Evolutionary conservation across 176 grass and related monocot species (phyloP).

Genomic region (Areca catechu): DNA sequence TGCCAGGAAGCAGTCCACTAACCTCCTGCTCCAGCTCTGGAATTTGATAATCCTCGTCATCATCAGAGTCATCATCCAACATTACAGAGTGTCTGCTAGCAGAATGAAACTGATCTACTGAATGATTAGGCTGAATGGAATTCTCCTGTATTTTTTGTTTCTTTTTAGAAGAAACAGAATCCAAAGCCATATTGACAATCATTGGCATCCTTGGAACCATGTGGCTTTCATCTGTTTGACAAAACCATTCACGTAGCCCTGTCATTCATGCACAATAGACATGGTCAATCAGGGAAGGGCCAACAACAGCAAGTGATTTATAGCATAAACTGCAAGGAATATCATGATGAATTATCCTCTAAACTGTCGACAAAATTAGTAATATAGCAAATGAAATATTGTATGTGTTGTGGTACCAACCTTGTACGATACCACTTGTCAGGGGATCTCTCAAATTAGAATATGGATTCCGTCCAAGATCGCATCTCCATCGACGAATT

Average conservation of each 20-base stretch:
- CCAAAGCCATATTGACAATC: slow-evolving; percentile 56
- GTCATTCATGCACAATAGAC: not conserved
- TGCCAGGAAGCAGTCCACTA: slow-evolving; percentile 16
- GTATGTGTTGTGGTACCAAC: no score
- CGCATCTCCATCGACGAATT: no score
- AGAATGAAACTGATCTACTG: slow-evolving; percentile 28
- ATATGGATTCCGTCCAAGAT: no score
- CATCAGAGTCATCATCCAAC: slow-evolving; percentile 84
- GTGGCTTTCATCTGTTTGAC: slow-evolving; percentile 79
- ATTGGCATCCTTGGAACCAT: slow-evolving; percentile 65
- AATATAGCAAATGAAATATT: no score
- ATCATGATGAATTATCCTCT: no score
- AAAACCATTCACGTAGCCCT: slow-evolving; percentile 96
- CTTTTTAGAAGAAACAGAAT: slow-evolving; percentile 54
- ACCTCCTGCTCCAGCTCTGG: slow-evolving; percentile 58
- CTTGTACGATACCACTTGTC: no score
- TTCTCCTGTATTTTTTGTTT: slow-evolving; percentile 46
- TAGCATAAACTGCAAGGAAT: no score
- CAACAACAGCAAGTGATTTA: no score
- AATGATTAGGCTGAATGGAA: slow-evolving; percentile 20
- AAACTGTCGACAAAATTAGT: no score
- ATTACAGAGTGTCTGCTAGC: slow-evolving; percentile 31
- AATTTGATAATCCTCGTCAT: slow-evolving; percentile 67
- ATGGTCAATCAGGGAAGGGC: no score
- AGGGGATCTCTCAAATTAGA: no score